These are phyloP conservation scores for Martiniozyma abietophila DNA, from an alignment of 805 yeast species.

Conservation along the genomic window DNA sequence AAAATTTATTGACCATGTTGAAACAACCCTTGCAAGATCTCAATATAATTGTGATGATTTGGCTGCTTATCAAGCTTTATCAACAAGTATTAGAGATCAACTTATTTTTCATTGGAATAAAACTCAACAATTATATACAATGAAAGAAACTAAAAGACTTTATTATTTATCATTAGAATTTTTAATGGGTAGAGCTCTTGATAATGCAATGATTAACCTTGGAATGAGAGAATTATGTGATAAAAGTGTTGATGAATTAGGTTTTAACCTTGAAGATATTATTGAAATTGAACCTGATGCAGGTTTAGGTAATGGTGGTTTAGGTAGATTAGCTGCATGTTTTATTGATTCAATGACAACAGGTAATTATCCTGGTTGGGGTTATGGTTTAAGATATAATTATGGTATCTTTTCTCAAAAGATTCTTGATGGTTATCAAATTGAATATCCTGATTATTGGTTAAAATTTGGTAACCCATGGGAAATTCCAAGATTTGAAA, in stretches of 20 bases:
- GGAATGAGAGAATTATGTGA: constrained; percentile 52
- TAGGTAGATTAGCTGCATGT: constrained; percentile 92
- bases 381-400: constrained; percentile 87
- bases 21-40: constrained; percentile 84
- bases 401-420: constrained; percentile 90
- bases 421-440: constrained; percentile 87
- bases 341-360: constrained; percentile 83
- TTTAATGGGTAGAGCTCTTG: constrained; percentile 91
- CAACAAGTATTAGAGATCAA: constrained; percentile 69
- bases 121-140: constrained; percentile 84
- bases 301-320: constrained; percentile 90
- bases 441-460: constrained; percentile 94
- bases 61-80: constrained; percentile 89
- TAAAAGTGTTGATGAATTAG: constrained; percentile 58
- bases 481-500: constrained; percentile 84
- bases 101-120: constrained; percentile 83
- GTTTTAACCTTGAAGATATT: constrained; percentile 81
- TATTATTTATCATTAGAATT: constrained; percentile 84
- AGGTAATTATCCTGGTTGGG: constrained; percentile 90
- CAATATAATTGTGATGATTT: constrained; percentile 85
- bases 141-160: constrained; percentile 74
- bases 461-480: constrained; percentile 82
- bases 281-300: constrained; percentile 87
- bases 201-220: constrained; percentile 82
- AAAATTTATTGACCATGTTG: constrained; percentile 76